Base-by-base conservation (phyloP, 345 rosid species). In the Tarenaya hassleriana region DNA sequence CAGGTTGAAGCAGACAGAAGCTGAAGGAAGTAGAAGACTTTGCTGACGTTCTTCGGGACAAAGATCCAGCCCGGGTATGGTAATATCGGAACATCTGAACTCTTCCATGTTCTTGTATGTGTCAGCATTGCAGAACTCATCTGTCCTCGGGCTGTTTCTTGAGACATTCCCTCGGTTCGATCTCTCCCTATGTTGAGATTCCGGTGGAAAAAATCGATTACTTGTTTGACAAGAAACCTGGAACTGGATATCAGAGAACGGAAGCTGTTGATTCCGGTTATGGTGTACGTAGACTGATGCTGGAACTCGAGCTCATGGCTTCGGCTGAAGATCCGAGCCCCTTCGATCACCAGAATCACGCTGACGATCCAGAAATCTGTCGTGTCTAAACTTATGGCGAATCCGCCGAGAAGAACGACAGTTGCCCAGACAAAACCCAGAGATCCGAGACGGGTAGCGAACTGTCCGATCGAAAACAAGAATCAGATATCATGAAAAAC, bases 401-500 rank as follows among this genome's bases (percentile, higher is more conserved):
- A 87, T 11, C 98, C 98, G 3, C 96, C 98, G 0, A 91, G 80
- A 34, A 87, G 96, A 65, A 91, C 96, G n/a, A 91, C 96, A 0
- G 98, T 91, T 10, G 96, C 98, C 98, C 98, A 86, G 61, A 86
- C 86, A 55, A 91, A 91, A 0, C 98, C 98, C 0, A 91, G 87
- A 5, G 98, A 77, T 52, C 96, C 98, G 0, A 91, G 66, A 19
- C 84, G 69, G 10, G 95, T 84, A 18, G 98, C 98, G 4, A 66
- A 40, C 70, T 66, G 61, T 16, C 16, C 49, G 46, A 49, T 37
- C 18, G 8, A 18, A 12, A 38, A 51, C 48, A 7, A 10, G 29
- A 27, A 19, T 0, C 40, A 39, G 33, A 10, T 15, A 8, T 34
- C 21, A 29, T 38, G 51, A 33, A 1, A 34, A 4, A 14, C 29